Base-by-base conservation (phyloP, 805 yeast species). In the Ogataea allantospora region DNA sequence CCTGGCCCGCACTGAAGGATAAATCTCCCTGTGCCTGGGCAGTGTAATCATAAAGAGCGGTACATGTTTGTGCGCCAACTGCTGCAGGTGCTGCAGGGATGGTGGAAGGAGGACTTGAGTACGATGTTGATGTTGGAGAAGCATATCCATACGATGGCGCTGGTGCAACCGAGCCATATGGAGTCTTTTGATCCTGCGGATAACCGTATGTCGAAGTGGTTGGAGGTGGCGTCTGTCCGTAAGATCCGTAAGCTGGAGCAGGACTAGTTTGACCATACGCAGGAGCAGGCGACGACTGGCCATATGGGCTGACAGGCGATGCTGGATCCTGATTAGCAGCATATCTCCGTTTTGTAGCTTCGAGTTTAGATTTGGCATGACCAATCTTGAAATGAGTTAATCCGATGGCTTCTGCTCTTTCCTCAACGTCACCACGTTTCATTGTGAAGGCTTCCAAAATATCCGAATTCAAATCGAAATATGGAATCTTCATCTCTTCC, bases 401-500 rank as follows among this genome's bases (percentile, higher is more conserved):
- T n/a, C 89, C 86, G 52, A 93, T 78, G 4, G 85, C 80, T 58
- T 91, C 98, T 2, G 96, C 72, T 55, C 78, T 81, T 56, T 89
- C 96, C 57, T 88, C 95, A 33, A 91, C 77, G 51, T 88, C 81
- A 27, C 98, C 99, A 61, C 95, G 80, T 68, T 93, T 93, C 46
- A 70, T 71, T 21, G 60, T 63, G 65, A 82, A 93, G 3, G 89
- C 83, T 59, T 85, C 91, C 38, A 84, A 71, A 46, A 93, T 85
- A 59, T 88, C 98, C 30, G 85, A 73, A 34, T 77, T 70, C 57
- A 93, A 70, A 60, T 93, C 95, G 64, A 93, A 93, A 66, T 93
- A 93, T 11, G 97, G 96, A 50, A 93, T 93, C 67, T 93, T 88
- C 85, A 91, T 80, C 58, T 87, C 95, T 66, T 91, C 96, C 87